A percentile compares a stretch with the other conserved stretches of the same genome.
phyloP scores from a whole-genome alignment of 139 green algal genomes.

The Gonium pectorale region DNA sequence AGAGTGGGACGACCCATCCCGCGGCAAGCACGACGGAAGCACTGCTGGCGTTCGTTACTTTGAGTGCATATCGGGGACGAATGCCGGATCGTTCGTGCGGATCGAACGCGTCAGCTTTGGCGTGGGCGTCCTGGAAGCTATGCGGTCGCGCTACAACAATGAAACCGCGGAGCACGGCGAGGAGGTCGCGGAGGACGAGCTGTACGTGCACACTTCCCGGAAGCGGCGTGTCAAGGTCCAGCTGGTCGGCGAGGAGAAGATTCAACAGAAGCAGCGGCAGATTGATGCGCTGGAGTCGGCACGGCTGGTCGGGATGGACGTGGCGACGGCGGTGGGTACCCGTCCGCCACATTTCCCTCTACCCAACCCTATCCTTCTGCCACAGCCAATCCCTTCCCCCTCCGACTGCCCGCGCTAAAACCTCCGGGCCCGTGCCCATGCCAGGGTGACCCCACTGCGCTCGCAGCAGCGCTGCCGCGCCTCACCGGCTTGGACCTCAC shows the following conservation, averaged over 20 bases:
- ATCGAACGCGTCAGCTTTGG: constrained; percentile 70
- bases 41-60: constrained; percentile 82
- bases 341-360: background rate
- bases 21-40: constrained; percentile 87
- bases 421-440: background rate
- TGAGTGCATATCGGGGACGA: constrained; percentile 26
- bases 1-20: constrained; percentile 84
- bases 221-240: constrained; percentile 66
- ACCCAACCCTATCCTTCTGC: background rate
- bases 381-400: background rate
- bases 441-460: constrained; percentile 50
- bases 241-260: constrained; percentile 76
- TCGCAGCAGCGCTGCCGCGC: constrained; percentile 40
- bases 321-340: constrained; percentile 61
- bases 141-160: constrained; percentile 72
- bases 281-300: constrained; percentile 56
- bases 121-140: constrained; percentile 57
- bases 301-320: constrained; percentile 54
- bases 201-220: constrained; percentile 60
- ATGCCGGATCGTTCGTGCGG: constrained; percentile 77
- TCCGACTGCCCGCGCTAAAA: background rate
- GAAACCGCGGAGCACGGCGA: constrained; percentile 48
- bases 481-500: constrained; percentile 78
- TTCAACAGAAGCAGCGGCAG: constrained; percentile 62
- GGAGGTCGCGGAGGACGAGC: constrained; percentile 49